These are phyloP conservation scores for Typha latifolia DNA, from an alignment of 176 grass and related monocot species.

Conservation along the genomic window DNA sequence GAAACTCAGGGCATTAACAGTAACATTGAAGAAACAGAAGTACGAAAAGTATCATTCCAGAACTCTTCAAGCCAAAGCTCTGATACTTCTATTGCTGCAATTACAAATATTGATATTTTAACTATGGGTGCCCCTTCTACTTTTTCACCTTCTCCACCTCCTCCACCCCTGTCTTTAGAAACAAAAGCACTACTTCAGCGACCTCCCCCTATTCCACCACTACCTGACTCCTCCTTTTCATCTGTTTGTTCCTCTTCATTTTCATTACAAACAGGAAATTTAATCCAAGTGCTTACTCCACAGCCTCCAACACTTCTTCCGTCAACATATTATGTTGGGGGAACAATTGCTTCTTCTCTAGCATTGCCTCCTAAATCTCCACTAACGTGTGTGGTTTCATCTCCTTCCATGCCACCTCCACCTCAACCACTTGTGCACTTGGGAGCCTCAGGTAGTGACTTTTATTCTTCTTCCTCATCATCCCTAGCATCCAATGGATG, in stretches of 20 bases:
- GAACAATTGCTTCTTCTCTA: constrained; percentile 14
- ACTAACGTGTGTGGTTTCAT: constrained; percentile 10
- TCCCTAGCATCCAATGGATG: constrained; percentile 13
- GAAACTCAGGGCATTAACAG: constrained; percentile 12
- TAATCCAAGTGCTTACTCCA: not conserved
- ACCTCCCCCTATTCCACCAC: constrained; percentile 27
- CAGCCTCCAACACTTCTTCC: not conserved
- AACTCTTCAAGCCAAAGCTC: constrained; percentile 11
- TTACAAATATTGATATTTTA: constrained; percentile 6
- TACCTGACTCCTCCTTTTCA: constrained; percentile 16
- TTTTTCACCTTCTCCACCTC: constrained; percentile 15
- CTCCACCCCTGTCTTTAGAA: not conserved
- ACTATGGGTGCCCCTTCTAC: not conserved
- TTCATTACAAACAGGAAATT: constrained; percentile 24
- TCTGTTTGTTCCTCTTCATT: constrained; percentile 32
- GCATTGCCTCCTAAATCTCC: constrained; percentile 12
- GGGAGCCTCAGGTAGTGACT: constrained; percentile 14
- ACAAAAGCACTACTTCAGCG: constrained; percentile 20
- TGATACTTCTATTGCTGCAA: constrained; percentile 13
- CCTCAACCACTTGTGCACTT: constrained; percentile 8
- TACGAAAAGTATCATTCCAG: constrained; percentile 9
- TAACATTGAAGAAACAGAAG: constrained; percentile 12
- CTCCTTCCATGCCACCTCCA: constrained; percentile 7
- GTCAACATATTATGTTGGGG: not conserved
- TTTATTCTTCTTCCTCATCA: constrained; percentile 22